Evolutionary conservation across 2,329 filamentous ascomycete species (phyloP).

Genomic region (Ascochyta clinopodiicola): DNA sequence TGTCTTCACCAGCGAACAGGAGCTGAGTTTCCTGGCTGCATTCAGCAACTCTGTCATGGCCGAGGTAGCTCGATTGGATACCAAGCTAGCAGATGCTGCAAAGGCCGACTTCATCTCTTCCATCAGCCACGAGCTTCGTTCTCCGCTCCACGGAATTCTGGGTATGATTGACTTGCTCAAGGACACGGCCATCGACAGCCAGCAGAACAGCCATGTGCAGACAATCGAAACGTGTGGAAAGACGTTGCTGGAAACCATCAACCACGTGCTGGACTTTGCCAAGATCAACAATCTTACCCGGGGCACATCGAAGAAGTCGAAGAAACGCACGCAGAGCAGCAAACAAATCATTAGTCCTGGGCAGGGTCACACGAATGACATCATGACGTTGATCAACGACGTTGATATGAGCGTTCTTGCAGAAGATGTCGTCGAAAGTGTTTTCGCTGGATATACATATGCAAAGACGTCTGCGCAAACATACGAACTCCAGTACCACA

Average conservation of each 20-base stretch:
- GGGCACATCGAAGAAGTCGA: constrained; percentile 38
- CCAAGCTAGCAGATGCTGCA: constrained; percentile 51
- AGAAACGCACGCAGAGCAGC: constrained; percentile 37
- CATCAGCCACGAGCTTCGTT: constrained; percentile 67
- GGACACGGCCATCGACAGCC: constrained; percentile 39
- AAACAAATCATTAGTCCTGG: constrained; percentile 41
- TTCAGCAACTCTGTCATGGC: constrained; percentile 51
- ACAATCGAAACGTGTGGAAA: constrained; percentile 50
- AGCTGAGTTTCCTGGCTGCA: constrained; percentile 47
- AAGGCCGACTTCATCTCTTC: constrained; percentile 67
- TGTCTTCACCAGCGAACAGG: constrained; percentile 47
- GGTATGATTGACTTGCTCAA: constrained; percentile 49
- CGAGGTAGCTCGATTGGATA: constrained; percentile 48
- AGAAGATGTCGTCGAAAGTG: constrained; percentile 48
- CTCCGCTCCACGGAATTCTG: constrained; percentile 66
- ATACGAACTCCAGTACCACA: constrained; percentile 28
- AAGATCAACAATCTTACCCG: constrained; percentile 49
- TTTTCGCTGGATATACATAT: constrained; percentile 47
- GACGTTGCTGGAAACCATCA: constrained; percentile 51
- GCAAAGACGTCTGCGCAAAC: constrained; percentile 38
- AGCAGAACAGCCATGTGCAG: constrained; percentile 51
- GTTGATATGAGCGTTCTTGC: constrained; percentile 45
- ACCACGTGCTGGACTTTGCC: constrained; percentile 52
- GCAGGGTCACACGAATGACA: constrained; percentile 42
- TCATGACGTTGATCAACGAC: constrained; percentile 45